Base-by-base conservation (phyloP, 2,329 filamentous ascomycete genomes). In the Pseudogymnoascus sp. region DNA sequence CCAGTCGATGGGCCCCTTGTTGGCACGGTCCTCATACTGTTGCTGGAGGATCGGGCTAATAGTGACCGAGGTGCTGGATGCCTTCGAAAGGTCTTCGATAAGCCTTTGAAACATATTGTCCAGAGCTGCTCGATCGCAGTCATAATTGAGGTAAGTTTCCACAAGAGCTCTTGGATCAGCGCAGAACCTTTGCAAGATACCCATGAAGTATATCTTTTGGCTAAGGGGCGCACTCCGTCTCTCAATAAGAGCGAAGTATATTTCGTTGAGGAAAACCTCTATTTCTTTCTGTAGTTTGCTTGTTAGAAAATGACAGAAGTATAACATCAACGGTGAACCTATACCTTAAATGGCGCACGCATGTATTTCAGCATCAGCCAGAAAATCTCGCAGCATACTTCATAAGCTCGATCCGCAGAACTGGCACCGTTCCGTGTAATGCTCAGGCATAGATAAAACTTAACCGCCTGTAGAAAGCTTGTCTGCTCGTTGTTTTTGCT, bases 31-130 rank as follows among this genome's bases (percentile, higher is more conserved):
- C 71, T 93, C 89, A 67, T 93, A 97, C 37, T 88, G 85, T 71
- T 96, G 90, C 73, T 97, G 91, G 68, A 96, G 90, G 33, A 86
- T 75, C 1, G 88, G 79, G 1, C 87, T 91, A 40, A 96, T 85
- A 8, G 86, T 75, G 4, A 96, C 87, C 0, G 93, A 88, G 8
- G 87, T 83, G 61, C 89, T 95, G 1, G 92, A 90, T 69, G 96
- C 89, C 69, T 88, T 89, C 33, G 93, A 95, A 16, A 99, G 79
- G 75, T 97, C 92, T 74, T 99, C 96, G 59, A 99, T 93, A 61
- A 97, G 88, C 18, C 84, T 88, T 75, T 99, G 95, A 74, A 96
- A 99, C 75, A 97, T 95, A 75, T 99, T 99, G 76, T 97, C 93
- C 64, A 97, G 85, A 8, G 87, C 86, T 41, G 91, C 92, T 64